Conservation (phyloP, 106 monocot genomes). For the Apostasia shenzhenica region DNA sequence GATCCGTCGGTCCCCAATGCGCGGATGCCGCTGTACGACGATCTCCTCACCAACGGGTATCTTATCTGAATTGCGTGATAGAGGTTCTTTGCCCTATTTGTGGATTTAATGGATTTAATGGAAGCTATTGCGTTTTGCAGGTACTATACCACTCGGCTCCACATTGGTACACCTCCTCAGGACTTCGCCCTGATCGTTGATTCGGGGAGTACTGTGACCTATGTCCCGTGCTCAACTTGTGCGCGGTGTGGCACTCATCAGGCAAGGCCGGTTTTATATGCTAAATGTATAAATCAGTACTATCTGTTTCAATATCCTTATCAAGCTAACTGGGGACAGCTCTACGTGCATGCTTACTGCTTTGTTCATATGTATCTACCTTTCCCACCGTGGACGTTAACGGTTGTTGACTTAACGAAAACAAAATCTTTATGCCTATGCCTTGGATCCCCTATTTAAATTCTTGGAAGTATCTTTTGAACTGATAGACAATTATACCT, state of each 20-base stretch:
- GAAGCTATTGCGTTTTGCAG: constrained; percentile 13
- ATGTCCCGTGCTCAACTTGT: constrained; percentile 66
- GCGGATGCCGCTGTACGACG: constrained; percentile 59
- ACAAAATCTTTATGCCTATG: too few species aligned
- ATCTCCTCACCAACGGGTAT: constrained; percentile 72
- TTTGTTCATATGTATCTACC: too few species aligned
- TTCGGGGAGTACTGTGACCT: constrained; percentile 72
- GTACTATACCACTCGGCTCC: constrained; percentile 64
- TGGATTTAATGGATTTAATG: too few species aligned
- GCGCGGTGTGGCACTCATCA: constrained; percentile 70
- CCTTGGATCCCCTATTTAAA: too few species aligned
- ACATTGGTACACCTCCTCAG: constrained; percentile 66
- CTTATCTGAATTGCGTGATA: neutral
- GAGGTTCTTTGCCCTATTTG: neutral
- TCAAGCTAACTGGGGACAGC: too few species aligned
- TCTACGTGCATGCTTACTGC: too few species aligned
- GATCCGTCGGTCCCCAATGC: constrained; percentile 12
- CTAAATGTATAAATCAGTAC: too few species aligned
- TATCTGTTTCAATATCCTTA: too few species aligned
- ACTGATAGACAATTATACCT: too few species aligned
- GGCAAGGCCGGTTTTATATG: constrained; percentile 12
- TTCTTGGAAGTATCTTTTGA: too few species aligned
- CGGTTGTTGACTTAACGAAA: too few species aligned
- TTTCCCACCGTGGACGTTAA: too few species aligned
- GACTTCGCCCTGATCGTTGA: constrained; percentile 72